Percentiles rank a stretch among this genome's conserved stretches.
Evolutionary conservation across 345 rosid genomes (phyloP).

Genomic region (Rhodomyrtus tomentosa): DNA sequence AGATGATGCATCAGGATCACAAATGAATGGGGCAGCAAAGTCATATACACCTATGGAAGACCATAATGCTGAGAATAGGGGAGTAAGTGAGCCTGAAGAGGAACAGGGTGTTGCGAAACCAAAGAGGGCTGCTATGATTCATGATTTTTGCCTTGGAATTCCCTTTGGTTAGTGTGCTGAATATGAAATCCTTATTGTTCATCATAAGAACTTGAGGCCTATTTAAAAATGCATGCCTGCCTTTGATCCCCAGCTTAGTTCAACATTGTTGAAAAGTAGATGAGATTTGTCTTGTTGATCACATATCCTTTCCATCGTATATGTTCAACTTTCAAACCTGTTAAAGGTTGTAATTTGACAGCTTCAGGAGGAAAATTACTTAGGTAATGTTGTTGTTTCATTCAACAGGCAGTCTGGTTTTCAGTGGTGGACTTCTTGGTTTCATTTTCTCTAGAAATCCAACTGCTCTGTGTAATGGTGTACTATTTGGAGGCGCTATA

Average conservation of each 20-base stretch:
- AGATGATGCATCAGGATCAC: constrained; percentile 22
- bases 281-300: neutral
- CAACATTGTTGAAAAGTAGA: neutral
- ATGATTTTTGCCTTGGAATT: constrained; percentile 91
- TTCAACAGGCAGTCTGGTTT: constrained; percentile 54
- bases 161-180: constrained; percentile 67
- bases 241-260: neutral
- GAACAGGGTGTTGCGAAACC: constrained; percentile 24
- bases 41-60: constrained; percentile 13
- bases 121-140: constrained; percentile 56
- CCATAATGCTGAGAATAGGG: constrained; percentile 1
- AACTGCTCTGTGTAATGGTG: constrained; percentile 34
- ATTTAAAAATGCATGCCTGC: neutral
- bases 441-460: constrained; percentile 58
- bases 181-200: neutral
- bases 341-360: neutral
- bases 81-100: constrained; percentile 9
- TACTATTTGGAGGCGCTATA: constrained; percentile 66
- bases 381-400: neutral
- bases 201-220: neutral
- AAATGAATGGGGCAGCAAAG: constrained; percentile 4
- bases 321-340: neutral
- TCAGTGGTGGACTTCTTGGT: constrained; percentile 66
- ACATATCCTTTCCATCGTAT: neutral
- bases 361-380: neutral